These are phyloP conservation scores for Trichoderma endophyticum DNA, from an alignment of 2,329 filamentous ascomycete species.

Conservation along the genomic window DNA sequence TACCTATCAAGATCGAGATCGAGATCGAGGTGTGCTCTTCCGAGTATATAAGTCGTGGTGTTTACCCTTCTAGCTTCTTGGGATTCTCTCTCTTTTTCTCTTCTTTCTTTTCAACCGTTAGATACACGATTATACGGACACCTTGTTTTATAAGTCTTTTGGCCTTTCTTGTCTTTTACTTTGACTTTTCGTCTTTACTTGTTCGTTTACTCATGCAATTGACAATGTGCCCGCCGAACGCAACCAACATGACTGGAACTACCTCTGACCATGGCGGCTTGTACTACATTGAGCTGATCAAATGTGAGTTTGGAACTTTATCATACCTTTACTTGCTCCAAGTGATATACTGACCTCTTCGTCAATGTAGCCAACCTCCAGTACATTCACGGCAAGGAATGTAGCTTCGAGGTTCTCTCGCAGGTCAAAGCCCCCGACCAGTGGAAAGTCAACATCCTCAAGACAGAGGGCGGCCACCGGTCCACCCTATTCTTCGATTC, in stretches of 20 bases:
- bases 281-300: background rate
- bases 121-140: background rate
- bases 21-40: background rate
- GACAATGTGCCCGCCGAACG: background rate
- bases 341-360: no score
- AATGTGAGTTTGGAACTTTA: background rate
- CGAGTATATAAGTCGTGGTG: background rate
- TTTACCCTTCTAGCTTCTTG: background rate
- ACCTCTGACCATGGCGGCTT: background rate
- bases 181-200: background rate
- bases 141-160: background rate
- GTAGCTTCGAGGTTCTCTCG: conserved; percentile 26
- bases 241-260: background rate
- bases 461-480: conserved; percentile 27
- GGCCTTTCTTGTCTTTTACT: background rate
- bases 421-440: conserved; percentile 24
- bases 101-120: background rate
- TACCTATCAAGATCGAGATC: background rate
- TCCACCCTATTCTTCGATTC: conserved; percentile 33
- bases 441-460: conserved; percentile 29
- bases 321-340: no score
- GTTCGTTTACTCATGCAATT: background rate
- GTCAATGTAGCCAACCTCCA: conserved; percentile 28
- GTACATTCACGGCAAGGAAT: conserved; percentile 25
- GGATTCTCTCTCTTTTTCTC: background rate